Evolutionary conservation across 2,329 filamentous ascomycete species (phyloP), one percentile per base, ranked within the genome.

Genomic region (Fusarium algeriense): DNA sequence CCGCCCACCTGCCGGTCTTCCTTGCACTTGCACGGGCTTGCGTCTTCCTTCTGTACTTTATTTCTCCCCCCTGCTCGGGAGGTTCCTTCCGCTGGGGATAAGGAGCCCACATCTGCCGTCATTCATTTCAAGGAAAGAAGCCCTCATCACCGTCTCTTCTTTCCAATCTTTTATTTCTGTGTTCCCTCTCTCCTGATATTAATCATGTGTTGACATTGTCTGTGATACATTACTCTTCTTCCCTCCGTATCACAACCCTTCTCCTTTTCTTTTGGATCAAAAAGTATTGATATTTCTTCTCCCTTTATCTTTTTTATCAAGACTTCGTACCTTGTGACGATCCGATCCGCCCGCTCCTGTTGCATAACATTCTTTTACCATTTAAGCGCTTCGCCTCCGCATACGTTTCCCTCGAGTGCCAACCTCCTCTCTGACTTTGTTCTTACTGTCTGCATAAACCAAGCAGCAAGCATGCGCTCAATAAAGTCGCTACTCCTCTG

Each of bases 401-500:
- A n/a, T 49, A 38, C 38, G 37, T 35, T 63, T 23, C 23, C 12
- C 12, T 28, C 53, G 20, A 56, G 10, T 48, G 13, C 40, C 40
- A 32, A 20, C 53, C 20, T 48, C 32, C 11, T 5, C 26, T 53
- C 26, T 20, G 15, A 17, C 38, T 35, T 56, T 4, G 9, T 34
- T 35, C 38, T 20, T 34, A 10, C 19, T n/a, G 30, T 43, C n/a
- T n/a, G 26, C 34, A 56, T 40, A 44, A 17, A 28, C 12, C 35
- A 19, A 45, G 38, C 34, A 49, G 20, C 57, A 65, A 44, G 28
- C 7, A 76, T 76, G 75, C 75, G 65, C 23, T 75, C 75, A 35
- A 30, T 68, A 43, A 77, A 71, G 37, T 66, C 72, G 19, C 41
- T 77, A 45, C 72, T 77, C 65, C 61, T 77, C 30, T 77, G 75